Conservation (phyloP, 305 asterid genomes). For the Withania somnifera region DNA sequence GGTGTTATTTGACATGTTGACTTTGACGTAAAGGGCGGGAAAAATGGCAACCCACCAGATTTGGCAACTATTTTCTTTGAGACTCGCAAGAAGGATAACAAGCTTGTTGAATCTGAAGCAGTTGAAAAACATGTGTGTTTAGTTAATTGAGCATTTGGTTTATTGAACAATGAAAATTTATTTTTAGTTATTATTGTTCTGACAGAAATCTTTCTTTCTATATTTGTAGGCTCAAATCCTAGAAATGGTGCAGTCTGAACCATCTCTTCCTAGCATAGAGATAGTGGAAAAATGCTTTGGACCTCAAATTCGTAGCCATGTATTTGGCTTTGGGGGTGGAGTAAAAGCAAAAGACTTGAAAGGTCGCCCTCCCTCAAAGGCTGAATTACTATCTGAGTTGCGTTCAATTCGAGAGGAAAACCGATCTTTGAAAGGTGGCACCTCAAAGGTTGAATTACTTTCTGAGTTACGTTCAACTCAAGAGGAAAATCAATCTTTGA, state of each 20-base stretch:
- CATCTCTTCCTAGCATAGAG: constrained; percentile 2
- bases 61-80: background rate
- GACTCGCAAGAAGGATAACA: constrained; percentile 1
- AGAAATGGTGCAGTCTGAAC: background rate
- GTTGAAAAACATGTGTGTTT: background rate
- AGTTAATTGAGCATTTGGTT: background rate
- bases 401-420: background rate
- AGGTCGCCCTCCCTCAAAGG: background rate
- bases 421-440: background rate
- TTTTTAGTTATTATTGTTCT: background rate
- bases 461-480: background rate
- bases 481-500: background rate
- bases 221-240: constrained; percentile 2
- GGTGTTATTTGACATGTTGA: background rate
- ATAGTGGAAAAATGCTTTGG: constrained; percentile 2
- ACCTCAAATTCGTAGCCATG: constrained; percentile 4
- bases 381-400: background rate
- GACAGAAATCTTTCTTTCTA: background rate
- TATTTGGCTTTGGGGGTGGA: constrained; percentile 6
- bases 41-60: background rate
- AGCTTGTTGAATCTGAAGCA: background rate
- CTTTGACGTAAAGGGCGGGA: background rate
- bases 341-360: constrained; percentile 1
- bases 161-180: background rate
- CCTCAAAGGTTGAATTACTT: background rate